Evolutionary conservation across 2,329 filamentous ascomycete genomes (phyloP).

Genomic region (Exophiala aquamarina): DNA sequence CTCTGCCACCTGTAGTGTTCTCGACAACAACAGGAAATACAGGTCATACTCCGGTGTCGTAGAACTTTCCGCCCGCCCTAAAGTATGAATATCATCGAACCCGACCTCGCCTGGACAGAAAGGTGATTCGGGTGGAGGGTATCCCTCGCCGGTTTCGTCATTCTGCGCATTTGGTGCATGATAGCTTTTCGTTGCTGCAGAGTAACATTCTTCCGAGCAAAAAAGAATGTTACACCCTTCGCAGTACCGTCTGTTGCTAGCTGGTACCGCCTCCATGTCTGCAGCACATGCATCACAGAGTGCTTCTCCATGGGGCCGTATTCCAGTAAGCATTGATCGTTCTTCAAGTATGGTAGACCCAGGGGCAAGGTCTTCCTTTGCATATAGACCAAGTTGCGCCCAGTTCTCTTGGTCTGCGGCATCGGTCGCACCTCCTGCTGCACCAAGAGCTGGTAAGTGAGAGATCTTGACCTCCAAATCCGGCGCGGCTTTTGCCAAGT

Average conservation of each 20-base stretch:
- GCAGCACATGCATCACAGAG: conserved; percentile 88
- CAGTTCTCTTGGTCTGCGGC: conserved; percentile 7
- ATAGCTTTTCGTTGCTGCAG: conserved; percentile 56
- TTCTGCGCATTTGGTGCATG: conserved; percentile 38
- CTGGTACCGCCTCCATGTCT: conserved; percentile 60
- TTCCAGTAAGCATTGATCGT: conserved; percentile 82
- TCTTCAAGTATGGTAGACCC: conserved; percentile 78
- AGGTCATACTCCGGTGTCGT: conserved; percentile 60
- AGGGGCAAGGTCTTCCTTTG: conserved; percentile 73
- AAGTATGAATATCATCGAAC: conserved; percentile 53
- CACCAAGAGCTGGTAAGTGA: conserved; percentile 69
- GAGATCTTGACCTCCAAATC: conserved; percentile 79
- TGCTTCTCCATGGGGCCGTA: conserved; percentile 81
- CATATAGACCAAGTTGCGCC: conserved; percentile 84
- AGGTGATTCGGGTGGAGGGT: conserved; percentile 19
- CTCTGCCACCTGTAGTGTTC: conserved; percentile 61
- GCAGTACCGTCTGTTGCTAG: conserved; percentile 42
- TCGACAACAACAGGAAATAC: conserved; percentile 60
- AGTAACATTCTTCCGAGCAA: conserved; percentile 58
- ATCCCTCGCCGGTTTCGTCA: conserved; percentile 25
- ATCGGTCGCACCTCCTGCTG: conserved; percentile 27
- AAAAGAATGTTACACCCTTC: conserved; percentile 55
- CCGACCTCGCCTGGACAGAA: conserved; percentile 54
- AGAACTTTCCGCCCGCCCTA: conserved; percentile 57
- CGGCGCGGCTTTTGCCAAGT: conserved; percentile 64